phyloP scores from a whole-genome alignment of 2,329 filamentous ascomycete genomes.

The Talaromyces piceae region DNA sequence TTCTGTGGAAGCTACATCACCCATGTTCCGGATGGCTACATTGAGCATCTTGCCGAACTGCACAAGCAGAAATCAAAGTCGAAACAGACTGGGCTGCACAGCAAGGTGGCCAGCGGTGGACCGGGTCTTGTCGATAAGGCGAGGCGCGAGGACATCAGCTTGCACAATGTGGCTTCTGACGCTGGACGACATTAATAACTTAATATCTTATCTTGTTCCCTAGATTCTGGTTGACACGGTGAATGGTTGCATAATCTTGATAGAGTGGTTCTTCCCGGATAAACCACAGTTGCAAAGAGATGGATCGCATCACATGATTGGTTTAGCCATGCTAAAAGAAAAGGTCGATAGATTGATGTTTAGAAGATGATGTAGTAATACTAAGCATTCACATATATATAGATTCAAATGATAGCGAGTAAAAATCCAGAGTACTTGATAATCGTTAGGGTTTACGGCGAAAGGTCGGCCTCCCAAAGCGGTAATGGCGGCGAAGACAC shows the following conservation, averaged over 20 bases:
- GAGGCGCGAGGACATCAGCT: constrained; percentile 9
- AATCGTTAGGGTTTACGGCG: neutral
- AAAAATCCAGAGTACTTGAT: too few species aligned
- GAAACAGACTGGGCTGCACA: neutral
- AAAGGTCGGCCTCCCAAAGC: constrained; percentile 2
- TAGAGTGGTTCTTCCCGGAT: neutral
- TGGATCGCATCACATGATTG: neutral
- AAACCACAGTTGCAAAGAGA: neutral
- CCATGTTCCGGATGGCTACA: constrained; percentile 69
- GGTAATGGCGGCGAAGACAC: neutral
- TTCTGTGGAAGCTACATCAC: constrained; percentile 87
- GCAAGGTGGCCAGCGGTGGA: constrained; percentile 3
- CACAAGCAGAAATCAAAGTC: constrained; percentile 7
- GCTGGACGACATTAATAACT: neutral
- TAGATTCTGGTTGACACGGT: too few species aligned
- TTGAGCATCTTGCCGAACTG: constrained; percentile 50
- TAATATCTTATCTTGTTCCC: too few species aligned
- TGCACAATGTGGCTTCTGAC: constrained; percentile 9
- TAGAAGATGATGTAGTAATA: too few species aligned
- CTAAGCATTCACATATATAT: too few species aligned
- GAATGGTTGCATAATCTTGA: neutral
- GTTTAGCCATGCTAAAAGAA: neutral
- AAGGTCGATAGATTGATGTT: neutral
- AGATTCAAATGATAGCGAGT: too few species aligned
- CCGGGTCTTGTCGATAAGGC: constrained; percentile 5